Evolutionary conservation across 768 basidiomycete genomes (phyloP), one percentile per base, ranked within the genome.

Genomic region (Psilocybe azurescens): DNA sequence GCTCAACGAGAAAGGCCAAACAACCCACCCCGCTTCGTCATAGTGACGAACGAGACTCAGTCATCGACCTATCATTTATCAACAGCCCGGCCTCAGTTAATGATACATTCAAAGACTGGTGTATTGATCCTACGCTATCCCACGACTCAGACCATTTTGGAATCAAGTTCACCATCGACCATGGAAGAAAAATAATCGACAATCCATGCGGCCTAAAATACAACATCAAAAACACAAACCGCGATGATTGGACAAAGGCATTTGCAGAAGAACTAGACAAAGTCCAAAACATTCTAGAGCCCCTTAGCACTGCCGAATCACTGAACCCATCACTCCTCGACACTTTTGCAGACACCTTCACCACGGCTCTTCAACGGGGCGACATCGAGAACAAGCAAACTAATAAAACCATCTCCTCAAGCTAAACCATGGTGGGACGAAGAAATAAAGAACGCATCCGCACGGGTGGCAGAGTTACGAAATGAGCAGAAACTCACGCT

Each of bases 381-480:
- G 13, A 44, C n/a, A 10, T 44, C 41, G 13, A 44, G 14, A 44
- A 13, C n/a, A 10, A 9, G 33, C 9, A 55, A 55, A 55, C 13
- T 7, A 20, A 33, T 2, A 38, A 49, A 38, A 7, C 48, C n/a
- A 9, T 20, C 14, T 10, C 20, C 56, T 7, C 29, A 29, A 6
- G 44, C 56, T 2, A 57, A 49, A 49, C 66, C 64, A 24, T 71
- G 69, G 72, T 73, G 69, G 72, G 63, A 69, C 59, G 33, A 63
- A 0, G 64, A 70, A 1, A 56, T 70, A 3, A 54, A 49, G 7
- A 13, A 52, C 6, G 67, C 65, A 6, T 64, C 58, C 0, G 10
- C 49, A 6, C 50, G 55, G 2, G 64, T 70, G 0, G 55, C 39
- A 16, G 49, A 66, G 41, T 5, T 44, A 16, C 9, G 6, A 44